Base-by-base conservation (phyloP, 2,329 filamentous ascomycete genomes). In the Ophiocordyceps camponoti-leonardi region DNA sequence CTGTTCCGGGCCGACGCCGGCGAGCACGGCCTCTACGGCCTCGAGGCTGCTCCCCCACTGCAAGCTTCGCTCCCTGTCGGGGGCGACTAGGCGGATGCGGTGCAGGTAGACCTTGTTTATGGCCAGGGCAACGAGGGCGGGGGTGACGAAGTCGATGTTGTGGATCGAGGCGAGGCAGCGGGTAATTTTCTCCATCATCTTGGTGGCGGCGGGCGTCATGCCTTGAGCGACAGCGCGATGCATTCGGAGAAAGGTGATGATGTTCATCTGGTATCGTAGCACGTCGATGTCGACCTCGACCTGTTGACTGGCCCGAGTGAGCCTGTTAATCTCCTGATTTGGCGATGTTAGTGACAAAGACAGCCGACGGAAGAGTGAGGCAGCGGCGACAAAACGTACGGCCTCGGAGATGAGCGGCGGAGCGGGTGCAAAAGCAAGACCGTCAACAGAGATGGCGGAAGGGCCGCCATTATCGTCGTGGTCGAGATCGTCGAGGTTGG, bases 91-190 rank as follows among this genome's bases (percentile, higher is more conserved):
- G 14, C 75, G 63, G 30, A 98, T 78, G 10, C 87, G 80, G 64
- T 98, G 92, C 18, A 83, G 71, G 57, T 94, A 98, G 22, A 94
- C 75, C 65, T 96, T 96, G 49, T 77, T 77, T 2, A 82, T 80
- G 6, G 92, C 92, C 42, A 98, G 69, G 8, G 73, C 77, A 19
- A 95, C 81, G 23, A 96, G 73, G 1, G 86, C 83, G 0, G 92
- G 90, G 0, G 88, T 87, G 6, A 86, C 79, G 59, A 81, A 96
- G 53, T 81, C 73, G 16, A 94, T 67, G 1, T 78, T 75, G 59
- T 96, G 90, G 18, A 98, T 68, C 1, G 86, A 78, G 4, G 88
- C 86, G 8, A 98, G 74, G 44, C 79, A 81, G 65, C 71, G 77
- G 50, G 77, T 68, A 41, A 94, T 68, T 50, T 72, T 69, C 41